Evolutionary conservation across 2,329 filamentous ascomycete species (phyloP).

Genomic region (Dactylellina leptospora): DNA sequence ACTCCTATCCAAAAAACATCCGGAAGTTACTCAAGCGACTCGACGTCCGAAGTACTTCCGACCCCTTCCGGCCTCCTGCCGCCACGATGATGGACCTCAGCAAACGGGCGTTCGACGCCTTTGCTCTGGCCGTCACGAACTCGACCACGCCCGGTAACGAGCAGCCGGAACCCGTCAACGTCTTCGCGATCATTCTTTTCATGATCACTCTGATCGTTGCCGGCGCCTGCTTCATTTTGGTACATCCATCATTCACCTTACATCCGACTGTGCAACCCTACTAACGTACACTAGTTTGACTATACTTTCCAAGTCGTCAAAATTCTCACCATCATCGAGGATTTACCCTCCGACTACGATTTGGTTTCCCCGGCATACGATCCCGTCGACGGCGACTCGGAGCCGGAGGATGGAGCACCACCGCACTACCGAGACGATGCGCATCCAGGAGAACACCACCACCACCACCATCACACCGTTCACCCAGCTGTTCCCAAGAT

Average conservation of each 20-base stretch:
- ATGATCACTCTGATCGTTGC: conserved; percentile 39
- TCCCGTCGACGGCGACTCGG: conserved; percentile 54
- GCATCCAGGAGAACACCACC: conserved; percentile 4
- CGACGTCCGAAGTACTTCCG: not conserved
- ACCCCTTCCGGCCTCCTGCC: conserved; percentile 8
- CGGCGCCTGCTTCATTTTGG: conserved; percentile 46
- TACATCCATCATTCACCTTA: not conserved
- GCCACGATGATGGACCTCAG: conserved; percentile 32
- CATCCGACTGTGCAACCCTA: not conserved
- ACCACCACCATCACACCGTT: conserved; percentile 54
- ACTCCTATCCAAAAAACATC: not conserved
- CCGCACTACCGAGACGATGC: conserved; percentile 54
- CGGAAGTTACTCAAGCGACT: not conserved
- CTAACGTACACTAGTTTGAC: conserved; percentile 43
- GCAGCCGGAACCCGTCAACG: conserved; percentile 43
- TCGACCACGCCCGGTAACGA: conserved; percentile 26
- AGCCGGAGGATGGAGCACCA: conserved; percentile 58
- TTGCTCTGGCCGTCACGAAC: conserved; percentile 27
- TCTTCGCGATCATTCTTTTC: conserved; percentile 47
- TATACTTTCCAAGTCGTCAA: conserved; percentile 63
- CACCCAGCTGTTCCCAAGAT: conserved; percentile 62
- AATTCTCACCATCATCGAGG: conserved; percentile 72
- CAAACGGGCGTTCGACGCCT: conserved; percentile 35
- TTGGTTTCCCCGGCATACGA: conserved; percentile 62
- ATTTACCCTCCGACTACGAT: conserved; percentile 66